Base-by-base conservation (phyloP, 2,329 filamentous ascomycete genomes). In the Penicillium brevicompactum region DNA sequence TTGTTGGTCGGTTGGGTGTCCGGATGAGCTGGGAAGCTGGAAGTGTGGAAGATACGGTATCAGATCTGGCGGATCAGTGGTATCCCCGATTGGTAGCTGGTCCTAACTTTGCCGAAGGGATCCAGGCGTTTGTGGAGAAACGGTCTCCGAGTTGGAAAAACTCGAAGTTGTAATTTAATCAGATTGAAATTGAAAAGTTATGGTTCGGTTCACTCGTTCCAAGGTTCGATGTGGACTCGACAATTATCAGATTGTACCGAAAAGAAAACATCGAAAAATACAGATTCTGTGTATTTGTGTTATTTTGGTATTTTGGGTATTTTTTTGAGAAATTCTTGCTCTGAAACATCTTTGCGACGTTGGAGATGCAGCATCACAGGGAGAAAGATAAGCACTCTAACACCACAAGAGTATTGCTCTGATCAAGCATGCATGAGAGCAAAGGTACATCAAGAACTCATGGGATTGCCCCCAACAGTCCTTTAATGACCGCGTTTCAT, bases 41-140 rank as follows among this genome's bases (percentile, higher is more conserved):
- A 14, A 84, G 85, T n/a, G 87, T 86, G 0, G 83, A 86, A 69
- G 79, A 82, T 54, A 87, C 76, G 5, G 89, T 85, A 31, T 77
- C 78, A 58, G 67, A 82, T 49, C 67, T 88, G 48, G 79, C 81
- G 9, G 78, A 83, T 56, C 80, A 81, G 1, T 82, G 86, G 77
- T 89, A 84, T 66, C 74, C 74, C 42, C 76, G 75, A 47, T 78
- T 92, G 45, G 79, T 87, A 53, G 80, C 76, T 1, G 87, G 84
- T 0, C 85, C 87, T 55, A 92, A 92, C 69, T 86, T 90, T 75
- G 81, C 80, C 44, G 89, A 92, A 73, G 90, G 89, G 0, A 80
- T 92, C 18, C 77, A 73, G 72, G 89, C 88, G 58, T 92, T 92
- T 77, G 85, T 88, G 22, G 88, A 92, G 80, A 90, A 86, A 77